phyloP scores from a whole-genome alignment of 345 rosid genomes.

The Balakata baccata region DNA sequence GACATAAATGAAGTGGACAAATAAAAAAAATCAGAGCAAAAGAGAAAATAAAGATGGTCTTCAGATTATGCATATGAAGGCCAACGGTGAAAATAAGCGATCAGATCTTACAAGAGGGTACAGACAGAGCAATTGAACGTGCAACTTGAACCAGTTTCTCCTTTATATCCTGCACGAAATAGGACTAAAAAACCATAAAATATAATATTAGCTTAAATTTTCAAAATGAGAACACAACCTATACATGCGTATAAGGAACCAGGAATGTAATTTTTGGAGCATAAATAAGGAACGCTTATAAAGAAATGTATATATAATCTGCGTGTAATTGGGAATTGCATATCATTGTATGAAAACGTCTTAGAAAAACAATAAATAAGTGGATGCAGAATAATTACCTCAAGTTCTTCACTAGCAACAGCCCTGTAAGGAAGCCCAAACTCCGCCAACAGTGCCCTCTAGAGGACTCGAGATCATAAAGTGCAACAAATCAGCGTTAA shows the following conservation, averaged over 20 bases:
- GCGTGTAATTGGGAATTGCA: not conserved
- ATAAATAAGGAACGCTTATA: not conserved
- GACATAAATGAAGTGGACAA: not conserved
- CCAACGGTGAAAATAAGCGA: not conserved
- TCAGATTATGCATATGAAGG: not conserved
- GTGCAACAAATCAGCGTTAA: conserved; percentile 4
- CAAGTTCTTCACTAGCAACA: conserved; percentile 59
- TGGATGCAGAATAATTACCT: conserved; percentile 39
- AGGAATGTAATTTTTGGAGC: too few species aligned
- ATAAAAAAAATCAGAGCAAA: not conserved
- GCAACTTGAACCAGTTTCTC: conserved; percentile 55
- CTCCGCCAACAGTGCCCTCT: conserved; percentile 67
- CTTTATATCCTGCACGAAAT: conserved; percentile 37
- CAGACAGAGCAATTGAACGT: conserved; percentile 43
- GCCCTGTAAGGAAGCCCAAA: conserved; percentile 65
- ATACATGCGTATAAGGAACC: not conserved
- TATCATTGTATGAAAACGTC: not conserved
- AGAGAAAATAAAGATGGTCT: not conserved
- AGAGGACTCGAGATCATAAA: conserved; percentile 17
- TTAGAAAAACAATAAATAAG: conserved; percentile 5
- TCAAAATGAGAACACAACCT: not conserved
- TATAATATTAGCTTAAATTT: not conserved
- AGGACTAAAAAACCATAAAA: not conserved
- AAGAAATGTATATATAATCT: not conserved
- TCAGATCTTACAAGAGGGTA: conserved; percentile 43